Evolutionary conservation across 768 basidiomycete genomes (phyloP).

Genomic region (Russula sp.): DNA sequence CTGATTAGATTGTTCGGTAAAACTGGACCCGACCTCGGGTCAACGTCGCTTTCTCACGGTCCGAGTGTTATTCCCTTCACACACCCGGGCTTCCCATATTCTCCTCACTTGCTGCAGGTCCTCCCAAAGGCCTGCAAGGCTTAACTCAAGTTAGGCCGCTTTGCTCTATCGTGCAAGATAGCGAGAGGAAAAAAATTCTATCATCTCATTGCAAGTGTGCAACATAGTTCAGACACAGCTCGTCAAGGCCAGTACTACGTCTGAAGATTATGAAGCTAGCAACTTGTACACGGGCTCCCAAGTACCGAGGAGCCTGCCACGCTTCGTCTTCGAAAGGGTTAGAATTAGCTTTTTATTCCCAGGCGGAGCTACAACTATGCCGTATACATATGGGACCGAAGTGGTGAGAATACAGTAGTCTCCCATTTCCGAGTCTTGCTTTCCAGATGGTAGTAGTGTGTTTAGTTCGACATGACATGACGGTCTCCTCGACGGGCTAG

Average conservation of each 20-base stretch:
- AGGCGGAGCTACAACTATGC: background rate
- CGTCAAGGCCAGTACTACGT: no score
- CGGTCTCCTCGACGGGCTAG: background rate
- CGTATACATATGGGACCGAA: background rate
- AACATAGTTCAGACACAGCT: no score
- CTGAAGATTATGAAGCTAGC: no score
- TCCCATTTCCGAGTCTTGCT: background rate
- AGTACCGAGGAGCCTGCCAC: no score
- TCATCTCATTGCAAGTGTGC: no score
- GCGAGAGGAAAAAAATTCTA: no score
- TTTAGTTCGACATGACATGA: slow-evolving; percentile 79
- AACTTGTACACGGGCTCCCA: no score
- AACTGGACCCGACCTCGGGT: slow-evolving; percentile 6
- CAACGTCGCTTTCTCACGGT: slow-evolving; percentile 12
- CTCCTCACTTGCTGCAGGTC: no score
- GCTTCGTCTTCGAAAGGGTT: background rate
- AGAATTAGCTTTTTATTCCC: background rate
- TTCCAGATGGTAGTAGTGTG: background rate
- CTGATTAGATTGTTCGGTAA: slow-evolving; percentile 43
- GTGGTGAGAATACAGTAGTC: background rate
- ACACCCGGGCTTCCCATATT: background rate
- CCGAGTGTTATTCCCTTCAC: background rate
- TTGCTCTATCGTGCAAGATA: no score
- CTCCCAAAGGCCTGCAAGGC: no score
- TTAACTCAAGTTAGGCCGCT: no score